phyloP scores from a whole-genome alignment of 2,329 filamentous ascomycete species.

The Clonostachys rhizophaga region DNA sequence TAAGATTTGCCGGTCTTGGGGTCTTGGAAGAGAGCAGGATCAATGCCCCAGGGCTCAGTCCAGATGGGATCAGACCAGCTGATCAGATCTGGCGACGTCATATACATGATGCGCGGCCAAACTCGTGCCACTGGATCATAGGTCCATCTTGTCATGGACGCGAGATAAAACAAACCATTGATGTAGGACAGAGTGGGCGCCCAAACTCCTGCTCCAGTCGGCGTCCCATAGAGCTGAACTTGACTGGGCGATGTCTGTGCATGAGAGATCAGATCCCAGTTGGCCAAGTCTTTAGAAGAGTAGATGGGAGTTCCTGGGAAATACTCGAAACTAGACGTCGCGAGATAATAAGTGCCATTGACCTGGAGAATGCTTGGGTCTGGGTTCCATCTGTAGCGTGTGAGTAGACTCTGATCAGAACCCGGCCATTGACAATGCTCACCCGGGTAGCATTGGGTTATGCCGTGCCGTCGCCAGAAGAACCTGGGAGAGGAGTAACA shows the following conservation, averaged over 20 bases:
- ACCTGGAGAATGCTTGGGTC: slow-evolving; percentile 39
- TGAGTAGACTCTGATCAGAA: too few relatives aligned
- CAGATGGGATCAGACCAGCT: slow-evolving; percentile 28
- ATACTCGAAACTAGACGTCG: slow-evolving; percentile 42
- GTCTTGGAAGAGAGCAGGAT: slow-evolving; percentile 10
- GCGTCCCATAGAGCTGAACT: slow-evolving; percentile 22
- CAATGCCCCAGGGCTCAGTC: slow-evolving; percentile 10
- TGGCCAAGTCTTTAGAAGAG: slow-evolving; percentile 42
- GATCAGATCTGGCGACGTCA: slow-evolving; percentile 10
- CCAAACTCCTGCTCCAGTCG: slow-evolving; percentile 29
- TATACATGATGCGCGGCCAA: slow-evolving; percentile 20
- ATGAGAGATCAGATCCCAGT: slow-evolving; percentile 34
- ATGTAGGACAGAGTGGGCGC: slow-evolving; percentile 38
- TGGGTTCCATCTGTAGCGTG: slow-evolving; percentile 29
- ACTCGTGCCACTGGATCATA: slow-evolving; percentile 28
- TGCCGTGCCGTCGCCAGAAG: too few relatives aligned
- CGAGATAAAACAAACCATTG: slow-evolving; percentile 33
- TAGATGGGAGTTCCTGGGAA: slow-evolving; percentile 49
- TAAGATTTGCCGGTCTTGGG: slow-evolving; percentile 7
- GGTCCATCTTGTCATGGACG: slow-evolving; percentile 22
- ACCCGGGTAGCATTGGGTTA: too few relatives aligned
- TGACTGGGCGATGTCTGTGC: slow-evolving; percentile 26
- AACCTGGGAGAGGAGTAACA: too few relatives aligned
- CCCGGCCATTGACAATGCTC: too few relatives aligned
- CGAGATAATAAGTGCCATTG: slow-evolving; percentile 42